These are phyloP conservation scores for Hypericum androsaemum DNA, from an alignment of 345 rosid genomes.

Conservation along the genomic window DNA sequence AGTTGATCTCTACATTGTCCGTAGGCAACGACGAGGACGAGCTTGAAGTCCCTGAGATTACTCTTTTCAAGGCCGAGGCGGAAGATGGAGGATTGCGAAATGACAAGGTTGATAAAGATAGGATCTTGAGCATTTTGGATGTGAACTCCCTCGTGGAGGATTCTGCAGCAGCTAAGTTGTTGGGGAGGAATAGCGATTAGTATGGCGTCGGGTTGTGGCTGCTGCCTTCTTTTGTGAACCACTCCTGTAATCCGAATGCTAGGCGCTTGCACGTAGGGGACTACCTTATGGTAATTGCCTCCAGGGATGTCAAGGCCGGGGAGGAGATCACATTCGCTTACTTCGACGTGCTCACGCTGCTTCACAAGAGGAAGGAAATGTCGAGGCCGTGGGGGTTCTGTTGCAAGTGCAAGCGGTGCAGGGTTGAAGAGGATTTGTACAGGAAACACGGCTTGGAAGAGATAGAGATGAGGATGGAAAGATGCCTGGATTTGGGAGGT, in stretches of 20 bases:
- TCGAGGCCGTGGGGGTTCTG: slow-evolving; percentile 61
- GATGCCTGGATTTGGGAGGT: slow-evolving; percentile 36
- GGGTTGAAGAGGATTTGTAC: slow-evolving; percentile 38
- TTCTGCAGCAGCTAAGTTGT: slow-evolving; percentile 53
- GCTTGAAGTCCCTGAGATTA: slow-evolving; percentile 47
- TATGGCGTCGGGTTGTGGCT: slow-evolving; percentile 78
- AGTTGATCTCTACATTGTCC: slow-evolving; percentile 40
- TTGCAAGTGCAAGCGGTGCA: slow-evolving; percentile 62
- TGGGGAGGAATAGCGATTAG: slow-evolving; percentile 70
- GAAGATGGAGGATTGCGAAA: slow-evolving; percentile 16
- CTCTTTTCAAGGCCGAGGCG: slow-evolving; percentile 45
- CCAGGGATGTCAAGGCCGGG: slow-evolving; percentile 67
- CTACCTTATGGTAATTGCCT: slow-evolving; percentile 48
- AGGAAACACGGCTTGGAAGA: slow-evolving; percentile 41
- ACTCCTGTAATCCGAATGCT: slow-evolving; percentile 65
- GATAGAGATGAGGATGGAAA: slow-evolving; percentile 11
- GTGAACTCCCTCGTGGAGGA: slow-evolving; percentile 83
- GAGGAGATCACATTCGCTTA: slow-evolving; percentile 75
- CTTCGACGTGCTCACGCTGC: slow-evolving; percentile 43
- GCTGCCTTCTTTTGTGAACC: slow-evolving; percentile 71
- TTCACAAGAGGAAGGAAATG: slow-evolving; percentile 51
- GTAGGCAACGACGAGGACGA: slow-evolving; percentile 45
- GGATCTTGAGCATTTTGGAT: slow-evolving; percentile 62
- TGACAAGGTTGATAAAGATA: slow-evolving; percentile 28
- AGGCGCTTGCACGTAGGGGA: slow-evolving; percentile 78